Evolutionary conservation across 345 rosid species (phyloP).

Genomic region (Clausena lansium): DNA sequence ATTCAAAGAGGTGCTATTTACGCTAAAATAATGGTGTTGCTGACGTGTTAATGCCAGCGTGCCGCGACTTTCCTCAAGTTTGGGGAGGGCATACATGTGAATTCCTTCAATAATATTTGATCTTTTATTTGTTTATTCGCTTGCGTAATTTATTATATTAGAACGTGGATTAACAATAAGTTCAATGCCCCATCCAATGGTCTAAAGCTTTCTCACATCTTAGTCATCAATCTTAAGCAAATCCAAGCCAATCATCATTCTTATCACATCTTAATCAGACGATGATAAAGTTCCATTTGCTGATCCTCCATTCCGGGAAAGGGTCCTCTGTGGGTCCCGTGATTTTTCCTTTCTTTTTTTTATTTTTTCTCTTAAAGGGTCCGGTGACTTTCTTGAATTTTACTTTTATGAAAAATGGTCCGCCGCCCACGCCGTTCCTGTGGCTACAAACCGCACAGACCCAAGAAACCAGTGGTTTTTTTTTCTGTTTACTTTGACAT

Average conservation of each 20-base stretch:
- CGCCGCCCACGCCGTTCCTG: not conserved
- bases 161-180: not conserved
- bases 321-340: not conserved
- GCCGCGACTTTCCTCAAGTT: not conserved
- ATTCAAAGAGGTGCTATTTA: not conserved
- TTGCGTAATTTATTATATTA: not conserved
- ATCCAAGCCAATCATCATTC: constrained; percentile 31
- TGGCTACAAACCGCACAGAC: not conserved
- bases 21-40: not conserved
- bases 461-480: not conserved
- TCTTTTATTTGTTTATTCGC: not conserved
- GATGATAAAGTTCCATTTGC: not conserved
- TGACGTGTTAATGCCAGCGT: not conserved
- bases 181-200: constrained; percentile 18
- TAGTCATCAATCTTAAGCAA: constrained; percentile 29
- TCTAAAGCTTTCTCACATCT: not conserved
- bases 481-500: not conserved
- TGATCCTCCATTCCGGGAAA: not conserved
- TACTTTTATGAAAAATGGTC: not conserved
- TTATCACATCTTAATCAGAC: constrained; percentile 15
- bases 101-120: not conserved
- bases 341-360: too few species aligned
- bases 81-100: not conserved
- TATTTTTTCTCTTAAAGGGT: not conserved
- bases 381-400: not conserved